Evolutionary conservation across 257 asterid genomes (phyloP), one percentile per base, ranked within the genome.

Genomic region (Nicotiana obtusifolia): DNA sequence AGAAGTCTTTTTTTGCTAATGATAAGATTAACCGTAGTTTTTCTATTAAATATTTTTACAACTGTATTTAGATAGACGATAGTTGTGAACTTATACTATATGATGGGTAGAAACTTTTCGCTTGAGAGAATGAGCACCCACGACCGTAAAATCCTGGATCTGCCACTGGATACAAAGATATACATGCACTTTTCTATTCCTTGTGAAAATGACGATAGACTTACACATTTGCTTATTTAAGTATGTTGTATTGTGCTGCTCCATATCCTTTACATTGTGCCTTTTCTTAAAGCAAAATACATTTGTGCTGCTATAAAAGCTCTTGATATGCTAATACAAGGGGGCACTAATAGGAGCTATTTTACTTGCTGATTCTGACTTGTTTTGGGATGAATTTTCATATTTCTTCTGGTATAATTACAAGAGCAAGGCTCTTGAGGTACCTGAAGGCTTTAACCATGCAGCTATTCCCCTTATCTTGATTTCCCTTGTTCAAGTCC

Each of bases 131-230:
- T n/a, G n/a, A n/a, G n/a, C n/a, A n/a, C n/a, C n/a, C n/a, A n/a
- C n/a, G n/a, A n/a, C n/a, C n/a, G n/a, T n/a, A n/a, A n/a, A n/a
- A n/a, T n/a, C n/a, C n/a, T n/a, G n/a, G n/a, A n/a, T n/a, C n/a
- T n/a, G n/a, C n/a, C n/a, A n/a, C n/a, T n/a, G n/a, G 67, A 37
- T 61, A 19, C 31, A 26, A 8, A 14, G 20, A 47, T 68, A 64
- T 78, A 67, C 78, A 78, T 79, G 41, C 81, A 37, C 22, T 30
- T 82, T 68, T 79, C 9, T 56, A 10, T 56, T 44, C 15, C 62
- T 75, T 75, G 26, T 49, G 62, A 75, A 20, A 75, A 75, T 17
- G 10, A 15, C 16, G 8, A 4, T 15, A 49, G 24, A 26, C 17
- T 47, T 15, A 6, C 8, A 49, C 80, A 24, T 52, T 49, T 49